Percentiles rank a stretch among this genome's conserved stretches.
phyloP scores from a whole-genome alignment of 2,329 filamentous ascomycete species.

The Arthrobotrys sinensis region DNA sequence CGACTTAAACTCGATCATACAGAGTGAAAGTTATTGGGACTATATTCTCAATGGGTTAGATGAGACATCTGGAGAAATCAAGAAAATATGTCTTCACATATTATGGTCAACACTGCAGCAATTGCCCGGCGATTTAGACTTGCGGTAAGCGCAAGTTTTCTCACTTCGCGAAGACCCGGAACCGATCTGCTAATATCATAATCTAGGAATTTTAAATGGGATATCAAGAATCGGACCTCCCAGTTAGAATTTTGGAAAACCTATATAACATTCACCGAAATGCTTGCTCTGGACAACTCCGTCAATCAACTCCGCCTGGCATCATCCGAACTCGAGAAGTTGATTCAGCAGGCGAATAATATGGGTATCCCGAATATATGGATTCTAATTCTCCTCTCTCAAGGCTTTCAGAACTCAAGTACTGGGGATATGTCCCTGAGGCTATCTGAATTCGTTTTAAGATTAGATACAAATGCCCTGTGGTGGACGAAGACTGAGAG shows the following conservation, averaged over 20 bases:
- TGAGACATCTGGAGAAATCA: constrained; percentile 62
- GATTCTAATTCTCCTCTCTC: constrained; percentile 62
- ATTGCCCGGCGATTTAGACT: constrained; percentile 30
- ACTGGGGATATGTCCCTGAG: constrained; percentile 53
- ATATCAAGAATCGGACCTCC: constrained; percentile 15
- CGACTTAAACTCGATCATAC: constrained; percentile 40
- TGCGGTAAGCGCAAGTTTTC: constrained; percentile 34
- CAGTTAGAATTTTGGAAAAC: constrained; percentile 62
- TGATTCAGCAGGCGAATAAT: constrained; percentile 20
- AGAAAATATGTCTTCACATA: constrained; percentile 64
- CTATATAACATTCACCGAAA: constrained; percentile 64
- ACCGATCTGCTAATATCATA: constrained; percentile 12
- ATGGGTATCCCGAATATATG: constrained; percentile 61
- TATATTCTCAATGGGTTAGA: constrained; percentile 61
- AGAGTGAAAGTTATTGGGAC: constrained; percentile 48
- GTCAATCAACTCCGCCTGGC: constrained; percentile 64
- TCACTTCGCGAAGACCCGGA: neutral
- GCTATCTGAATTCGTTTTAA: constrained; percentile 50
- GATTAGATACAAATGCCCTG: constrained; percentile 30
- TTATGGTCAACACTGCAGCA: constrained; percentile 62
- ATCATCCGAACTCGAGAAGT: constrained; percentile 61
- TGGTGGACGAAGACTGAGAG: constrained; percentile 46
- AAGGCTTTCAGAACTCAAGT: constrained; percentile 62
- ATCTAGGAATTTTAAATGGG: constrained; percentile 44
- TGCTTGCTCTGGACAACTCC: constrained; percentile 63